Base-by-base conservation (phyloP, 495 filamentous ascomycete species). In the Trichoderma erinaceum region DNA sequence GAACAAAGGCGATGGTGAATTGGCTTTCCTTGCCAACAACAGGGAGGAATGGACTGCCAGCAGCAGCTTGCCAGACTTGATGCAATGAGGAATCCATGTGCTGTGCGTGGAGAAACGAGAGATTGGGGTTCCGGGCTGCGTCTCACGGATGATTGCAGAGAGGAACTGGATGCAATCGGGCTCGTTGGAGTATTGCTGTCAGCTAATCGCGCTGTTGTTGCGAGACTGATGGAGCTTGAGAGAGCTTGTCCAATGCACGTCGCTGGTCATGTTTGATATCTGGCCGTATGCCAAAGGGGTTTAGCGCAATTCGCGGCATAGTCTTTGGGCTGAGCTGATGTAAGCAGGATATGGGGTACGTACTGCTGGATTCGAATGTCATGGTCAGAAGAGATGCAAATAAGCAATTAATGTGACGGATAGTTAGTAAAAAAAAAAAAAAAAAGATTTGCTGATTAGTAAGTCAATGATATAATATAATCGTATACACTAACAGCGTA, bases 21-120 rank as follows among this genome's bases (percentile, higher is more conserved):
- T 99, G 95, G 76, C 78, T 86, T 73, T 86, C 86, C 80, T 98
- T 99, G 69, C 86, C 84, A 67, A 98, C 81, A 41, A 88, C 78
- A 52, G 96, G 93, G 67, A 86, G 74, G 81, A 92, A 98, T 67
- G 94, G 92, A 78, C 85, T 88, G 84, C 87, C 85, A 75, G 89
- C 85, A 76, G 92, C 90, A 83, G 89, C 89, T 81, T 94, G 89
- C 93, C 93, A 97, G 77, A 94, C 83, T 76, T 92, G 87, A 78
- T 88, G 88, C 76, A 97, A 77, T 83, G 92, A 92, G 71, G 83
- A 84, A 83, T 86, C 84, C 84, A 86, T 86, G 81, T 79, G 78
- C 71, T 66, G 56, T 12, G 4, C 27, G 8, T 1, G 29, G 56
- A 6, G 13, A 1, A 32, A 13, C 27, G 56, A 61, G 56, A 4